phyloP scores from a whole-genome alignment of 1,284 basidiomycete species.

The Vanrija pseudolonga region DNA sequence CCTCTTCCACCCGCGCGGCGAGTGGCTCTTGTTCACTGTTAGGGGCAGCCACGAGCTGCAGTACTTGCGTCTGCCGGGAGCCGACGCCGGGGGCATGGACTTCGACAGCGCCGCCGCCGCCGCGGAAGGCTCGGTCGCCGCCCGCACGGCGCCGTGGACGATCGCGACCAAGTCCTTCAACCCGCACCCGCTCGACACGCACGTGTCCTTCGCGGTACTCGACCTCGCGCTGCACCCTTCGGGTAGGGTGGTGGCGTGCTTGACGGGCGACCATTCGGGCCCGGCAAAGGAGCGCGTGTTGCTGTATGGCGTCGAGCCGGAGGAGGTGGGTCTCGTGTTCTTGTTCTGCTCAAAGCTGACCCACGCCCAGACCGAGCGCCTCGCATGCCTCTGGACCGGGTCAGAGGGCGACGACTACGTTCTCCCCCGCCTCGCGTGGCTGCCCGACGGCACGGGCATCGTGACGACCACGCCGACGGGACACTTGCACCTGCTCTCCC shows the following conservation, averaged over 20 bases:
- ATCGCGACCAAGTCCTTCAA: slow-evolving; percentile 42
- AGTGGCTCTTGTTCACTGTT: slow-evolving; percentile 39
- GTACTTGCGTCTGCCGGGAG: slow-evolving; percentile 24
- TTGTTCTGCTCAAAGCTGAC: neutral
- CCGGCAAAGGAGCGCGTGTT: slow-evolving; percentile 37
- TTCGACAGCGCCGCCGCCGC: neutral
- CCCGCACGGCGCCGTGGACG: slow-evolving; percentile 14
- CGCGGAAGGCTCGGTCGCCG: neutral
- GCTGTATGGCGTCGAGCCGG: slow-evolving; percentile 36
- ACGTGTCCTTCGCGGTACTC: slow-evolving; percentile 59
- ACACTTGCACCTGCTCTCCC: slow-evolving; percentile 36
- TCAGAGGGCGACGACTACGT: slow-evolving; percentile 44
- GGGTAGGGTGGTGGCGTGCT: slow-evolving; percentile 42
- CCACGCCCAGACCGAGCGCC: slow-evolving; percentile 25
- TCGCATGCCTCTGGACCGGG: slow-evolving; percentile 44
- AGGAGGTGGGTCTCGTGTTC: slow-evolving; percentile 23
- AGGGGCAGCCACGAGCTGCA: slow-evolving; percentile 33
- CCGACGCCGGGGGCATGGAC: neutral
- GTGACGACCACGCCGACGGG: slow-evolving; percentile 43
- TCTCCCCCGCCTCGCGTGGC: slow-evolving; percentile 47
- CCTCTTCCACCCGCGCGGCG: slow-evolving; percentile 32
- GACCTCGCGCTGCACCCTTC: slow-evolving; percentile 51
- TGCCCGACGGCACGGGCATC: slow-evolving; percentile 43
- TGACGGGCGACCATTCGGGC: slow-evolving; percentile 48
- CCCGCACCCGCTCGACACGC: slow-evolving; percentile 43